These are phyloP conservation scores for Linnemannia schmuckeri DNA, from an alignment of 192 early-diverging fungal species.

Conservation along the genomic window DNA sequence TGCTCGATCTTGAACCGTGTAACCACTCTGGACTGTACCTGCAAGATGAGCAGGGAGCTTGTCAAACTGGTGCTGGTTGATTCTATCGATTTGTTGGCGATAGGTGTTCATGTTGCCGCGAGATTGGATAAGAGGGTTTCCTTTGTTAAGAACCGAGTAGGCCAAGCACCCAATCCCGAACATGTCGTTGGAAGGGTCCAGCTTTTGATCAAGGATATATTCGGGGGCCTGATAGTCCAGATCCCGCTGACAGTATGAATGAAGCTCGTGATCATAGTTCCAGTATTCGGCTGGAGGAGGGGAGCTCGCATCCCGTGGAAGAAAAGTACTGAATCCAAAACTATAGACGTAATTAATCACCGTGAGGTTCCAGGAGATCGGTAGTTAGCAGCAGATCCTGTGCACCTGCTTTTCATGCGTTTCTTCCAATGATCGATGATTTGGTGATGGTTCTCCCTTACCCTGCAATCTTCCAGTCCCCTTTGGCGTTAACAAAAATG, in stretches of 20 bases:
- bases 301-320: constrained; percentile 58
- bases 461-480: constrained; percentile 88
- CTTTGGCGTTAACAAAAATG: constrained; percentile 82
- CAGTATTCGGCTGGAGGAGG: constrained; percentile 49
- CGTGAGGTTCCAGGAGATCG: background rate
- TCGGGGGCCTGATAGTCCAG: constrained; percentile 74
- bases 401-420: background rate
- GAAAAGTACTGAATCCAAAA: constrained; percentile 75
- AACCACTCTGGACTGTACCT: constrained; percentile 36
- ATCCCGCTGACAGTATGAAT: constrained; percentile 68
- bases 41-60: constrained; percentile 69
- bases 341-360: constrained; percentile 32
- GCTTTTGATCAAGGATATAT: constrained; percentile 69
- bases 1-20: background rate
- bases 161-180: constrained; percentile 87
- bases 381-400: background rate
- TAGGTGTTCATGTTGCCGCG: constrained; percentile 77
- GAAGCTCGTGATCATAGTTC: constrained; percentile 72
- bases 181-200: constrained; percentile 73
- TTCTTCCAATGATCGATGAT: background rate
- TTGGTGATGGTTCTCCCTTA: constrained; percentile 22
- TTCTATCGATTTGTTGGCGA: constrained; percentile 63
- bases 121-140: constrained; percentile 71
- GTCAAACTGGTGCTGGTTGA: constrained; percentile 53
- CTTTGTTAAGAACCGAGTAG: constrained; percentile 78